Evolutionary conservation across 768 basidiomycete species (phyloP).

Genomic region (Boletus subcaerulescens): DNA sequence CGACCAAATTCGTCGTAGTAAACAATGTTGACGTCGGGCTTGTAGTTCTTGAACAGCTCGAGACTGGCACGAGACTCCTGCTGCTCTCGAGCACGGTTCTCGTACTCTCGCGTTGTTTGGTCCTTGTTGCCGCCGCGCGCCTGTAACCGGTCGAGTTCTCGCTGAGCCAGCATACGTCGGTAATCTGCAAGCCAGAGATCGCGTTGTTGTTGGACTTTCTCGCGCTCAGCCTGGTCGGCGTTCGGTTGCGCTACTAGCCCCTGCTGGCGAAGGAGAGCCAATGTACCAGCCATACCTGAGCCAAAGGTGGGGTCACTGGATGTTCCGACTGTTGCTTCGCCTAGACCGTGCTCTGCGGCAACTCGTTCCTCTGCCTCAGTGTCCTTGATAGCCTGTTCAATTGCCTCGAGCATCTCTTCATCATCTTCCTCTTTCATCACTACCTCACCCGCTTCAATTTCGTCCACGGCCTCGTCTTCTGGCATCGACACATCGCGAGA

Average conservation of each 20-base stretch:
- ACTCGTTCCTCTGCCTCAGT: conserved; percentile 54
- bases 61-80: conserved; percentile 81
- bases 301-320: conserved; percentile 76
- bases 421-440: conserved; percentile 78
- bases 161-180: conserved; percentile 66
- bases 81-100: conserved; percentile 89
- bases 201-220: conserved; percentile 76
- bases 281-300: conserved; percentile 83
- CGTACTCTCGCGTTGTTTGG: conserved; percentile 91
- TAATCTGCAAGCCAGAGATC: conserved; percentile 91
- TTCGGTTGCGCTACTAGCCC: conserved; percentile 73
- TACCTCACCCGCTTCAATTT: conserved; percentile 81
- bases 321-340: conserved; percentile 49
- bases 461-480: conserved; percentile 63
- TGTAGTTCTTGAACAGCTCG: conserved; percentile 89
- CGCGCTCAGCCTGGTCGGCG: conserved; percentile 69
- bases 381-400: conserved; percentile 65
- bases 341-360: conserved; percentile 31
- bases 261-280: conserved; percentile 86
- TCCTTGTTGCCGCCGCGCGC: conserved; percentile 82
- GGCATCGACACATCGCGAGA: conserved; percentile 57
- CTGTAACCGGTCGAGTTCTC: conserved; percentile 77
- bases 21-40: conserved; percentile 93
- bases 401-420: conserved; percentile 74
- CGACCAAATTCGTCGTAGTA: conserved; percentile 98